These are phyloP conservation scores for Candida xiaguanensis DNA, from an alignment of 805 yeast genomes.

Conservation along the genomic window DNA sequence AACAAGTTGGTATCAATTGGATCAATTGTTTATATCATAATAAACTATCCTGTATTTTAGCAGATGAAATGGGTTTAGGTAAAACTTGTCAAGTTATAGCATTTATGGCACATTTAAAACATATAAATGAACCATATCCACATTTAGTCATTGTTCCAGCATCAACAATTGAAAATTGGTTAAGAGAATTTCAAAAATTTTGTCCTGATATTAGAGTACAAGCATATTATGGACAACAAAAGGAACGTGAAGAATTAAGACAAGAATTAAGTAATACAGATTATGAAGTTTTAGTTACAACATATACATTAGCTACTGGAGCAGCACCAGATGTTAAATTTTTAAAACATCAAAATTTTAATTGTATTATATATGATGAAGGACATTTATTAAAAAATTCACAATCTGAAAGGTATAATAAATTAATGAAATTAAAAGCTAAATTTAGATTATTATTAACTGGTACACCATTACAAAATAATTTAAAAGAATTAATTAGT, in stretches of 20 bases:
- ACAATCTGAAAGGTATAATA: conserved; percentile 77
- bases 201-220: conserved; percentile 79
- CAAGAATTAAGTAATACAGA: conserved; percentile 55
- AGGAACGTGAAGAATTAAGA: conserved; percentile 81
- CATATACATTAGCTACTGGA: conserved; percentile 89
- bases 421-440: conserved; percentile 80
- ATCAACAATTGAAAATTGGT: conserved; percentile 96
- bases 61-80: conserved; percentile 99
- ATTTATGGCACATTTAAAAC: conserved; percentile 80
- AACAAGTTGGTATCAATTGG: conserved; percentile 98
- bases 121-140: conserved; percentile 63
- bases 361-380: conserved; percentile 92
- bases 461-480: conserved; percentile 96
- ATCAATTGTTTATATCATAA: conserved; percentile 71
- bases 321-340: conserved; percentile 78
- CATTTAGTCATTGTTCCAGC: conserved; percentile 95
- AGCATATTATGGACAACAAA: conserved; percentile 89
- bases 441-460: conserved; percentile 84
- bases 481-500: conserved; percentile 85
- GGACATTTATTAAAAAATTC: conserved; percentile 97
- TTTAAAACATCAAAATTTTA: conserved; percentile 68
- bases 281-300: conserved; percentile 89
- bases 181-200: conserved; percentile 87
- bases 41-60: conserved; percentile 84
- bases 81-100: conserved; percentile 96